Evolutionary conservation across 2,329 filamentous ascomycete species (phyloP).

Genomic region (Aspergillus sp.): DNA sequence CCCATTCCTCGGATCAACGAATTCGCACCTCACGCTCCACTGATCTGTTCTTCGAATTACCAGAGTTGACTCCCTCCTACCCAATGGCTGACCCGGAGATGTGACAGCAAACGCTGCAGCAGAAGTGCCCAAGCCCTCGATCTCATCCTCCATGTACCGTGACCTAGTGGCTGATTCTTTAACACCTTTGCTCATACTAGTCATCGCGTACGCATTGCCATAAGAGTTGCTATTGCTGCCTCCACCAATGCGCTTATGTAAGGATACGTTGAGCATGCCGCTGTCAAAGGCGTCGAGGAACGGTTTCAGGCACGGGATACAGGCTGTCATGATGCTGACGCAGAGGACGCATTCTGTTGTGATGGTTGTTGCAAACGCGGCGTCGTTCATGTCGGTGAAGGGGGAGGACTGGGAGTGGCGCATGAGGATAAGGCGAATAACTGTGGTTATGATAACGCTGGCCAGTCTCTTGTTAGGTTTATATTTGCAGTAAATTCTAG

Average conservation of each 20-base stretch:
- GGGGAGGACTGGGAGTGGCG: neutral
- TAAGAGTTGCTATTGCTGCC: neutral
- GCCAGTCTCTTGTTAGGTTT: too few relatives aligned
- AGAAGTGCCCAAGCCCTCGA: neutral
- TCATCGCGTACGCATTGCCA: neutral
- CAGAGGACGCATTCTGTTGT: slow-evolving; percentile 1
- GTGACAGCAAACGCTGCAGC: slow-evolving; percentile 2
- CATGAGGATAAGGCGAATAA: neutral
- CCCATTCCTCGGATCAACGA: neutral
- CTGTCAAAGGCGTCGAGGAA: slow-evolving; percentile 4
- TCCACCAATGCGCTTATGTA: neutral
- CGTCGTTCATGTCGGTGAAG: neutral
- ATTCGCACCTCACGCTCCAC: neutral
- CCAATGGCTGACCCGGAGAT: neutral
- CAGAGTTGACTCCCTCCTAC: neutral
- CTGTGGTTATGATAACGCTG: neutral
- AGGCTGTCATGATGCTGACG: slow-evolving; percentile 1
- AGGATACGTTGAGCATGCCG: neutral
- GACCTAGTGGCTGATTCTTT: neutral
- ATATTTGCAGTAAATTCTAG: neutral
- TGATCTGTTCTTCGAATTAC: neutral
- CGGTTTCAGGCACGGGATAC: slow-evolving; percentile 2
- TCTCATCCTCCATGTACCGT: neutral
- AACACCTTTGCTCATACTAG: neutral
- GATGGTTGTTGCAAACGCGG: neutral